Base-by-base conservation (phyloP, 2,329 filamentous ascomycete genomes). In the Xylariaceae sp. region DNA sequence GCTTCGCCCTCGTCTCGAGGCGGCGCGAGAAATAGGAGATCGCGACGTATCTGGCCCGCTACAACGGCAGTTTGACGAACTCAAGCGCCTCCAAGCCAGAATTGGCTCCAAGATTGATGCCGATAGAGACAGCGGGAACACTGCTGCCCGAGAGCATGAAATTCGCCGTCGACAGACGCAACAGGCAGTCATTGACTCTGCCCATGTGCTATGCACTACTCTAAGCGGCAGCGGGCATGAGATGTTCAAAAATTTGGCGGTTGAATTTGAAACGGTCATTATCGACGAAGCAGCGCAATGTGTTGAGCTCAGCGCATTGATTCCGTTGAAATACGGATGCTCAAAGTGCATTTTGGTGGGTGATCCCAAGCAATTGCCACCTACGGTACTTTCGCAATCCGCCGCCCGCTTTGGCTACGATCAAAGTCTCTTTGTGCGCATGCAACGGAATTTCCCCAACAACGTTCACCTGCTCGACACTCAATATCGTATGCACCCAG, bases 401-500 rank as follows among this genome's bases (percentile, higher is more conserved):
- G 94, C 94, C 3, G 89, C 91, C 11, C 83, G 85, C 39, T 97
- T 91, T 71, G 91, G 94, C 61, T 99, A 97, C 72, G 92, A 97
- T 67, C 94, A 99, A 74, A 96, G 90, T 79, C 76, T 99, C 72
- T 99, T 99, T 74, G 94, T 97, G 51, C 88, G 94, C 35, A 99
- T 99, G 92, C 94, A 97, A 69, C 85, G 86, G 65, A 96, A 96
- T 60, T 86, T 92, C 64, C 89, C 90, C 0, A 77, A 88, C 34
- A 87, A 95, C 61, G 85, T 99, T 12, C 92, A 99, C 74, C 79
- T 99, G 30, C 83, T 99, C n/a, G 92, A 97, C 68, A 94, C 88
- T 53, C 94, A 99, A 68, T 99, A 99, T 70, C 94, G 94, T 72
- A 99, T 99, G 95, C 94, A 99, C 73, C 94, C 95, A 0, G 89